phyloP scores from a whole-genome alignment of 2,329 filamentous ascomycete genomes.

The Aspergillus piperis region DNA sequence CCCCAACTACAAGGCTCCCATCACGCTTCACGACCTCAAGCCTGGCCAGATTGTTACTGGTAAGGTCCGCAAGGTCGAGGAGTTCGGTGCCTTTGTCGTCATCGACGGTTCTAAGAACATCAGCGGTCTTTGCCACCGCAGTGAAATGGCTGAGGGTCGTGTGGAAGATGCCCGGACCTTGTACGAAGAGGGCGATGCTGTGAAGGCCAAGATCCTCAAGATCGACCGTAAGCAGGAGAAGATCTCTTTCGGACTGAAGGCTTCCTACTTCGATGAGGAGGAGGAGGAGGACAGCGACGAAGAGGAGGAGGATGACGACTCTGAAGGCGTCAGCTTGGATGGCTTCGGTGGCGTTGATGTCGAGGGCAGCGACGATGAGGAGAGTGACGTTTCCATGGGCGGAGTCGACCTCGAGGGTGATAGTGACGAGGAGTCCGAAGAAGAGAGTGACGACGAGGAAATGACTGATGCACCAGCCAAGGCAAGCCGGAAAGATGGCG shows the following conservation, averaged over 20 bases:
- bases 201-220: constrained; percentile 85
- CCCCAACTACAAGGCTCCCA: constrained; percentile 70
- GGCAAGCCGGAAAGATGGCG: constrained; percentile 45
- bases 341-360: constrained; percentile 34
- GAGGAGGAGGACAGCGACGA: constrained; percentile 49
- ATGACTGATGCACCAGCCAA: constrained; percentile 35
- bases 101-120: constrained; percentile 85
- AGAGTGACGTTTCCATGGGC: constrained; percentile 41
- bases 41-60: constrained; percentile 82
- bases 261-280: constrained; percentile 77
- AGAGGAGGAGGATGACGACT: constrained; percentile 48
- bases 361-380: constrained; percentile 40
- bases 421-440: constrained; percentile 49
- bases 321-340: constrained; percentile 32
- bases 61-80: constrained; percentile 88
- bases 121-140: constrained; percentile 89
- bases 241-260: constrained; percentile 89
- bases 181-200: constrained; percentile 86
- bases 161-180: constrained; percentile 85
- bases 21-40: constrained; percentile 76
- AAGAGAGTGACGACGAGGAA: constrained; percentile 44
- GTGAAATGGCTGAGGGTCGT: constrained; percentile 81
- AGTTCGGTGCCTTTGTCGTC: constrained; percentile 92
- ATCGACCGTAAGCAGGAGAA: constrained; percentile 73
- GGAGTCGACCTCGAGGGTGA: constrained; percentile 49